These are phyloP conservation scores for Mycena sp. DNA, from an alignment of 1,284 basidiomycete species.

Conservation along the genomic window DNA sequence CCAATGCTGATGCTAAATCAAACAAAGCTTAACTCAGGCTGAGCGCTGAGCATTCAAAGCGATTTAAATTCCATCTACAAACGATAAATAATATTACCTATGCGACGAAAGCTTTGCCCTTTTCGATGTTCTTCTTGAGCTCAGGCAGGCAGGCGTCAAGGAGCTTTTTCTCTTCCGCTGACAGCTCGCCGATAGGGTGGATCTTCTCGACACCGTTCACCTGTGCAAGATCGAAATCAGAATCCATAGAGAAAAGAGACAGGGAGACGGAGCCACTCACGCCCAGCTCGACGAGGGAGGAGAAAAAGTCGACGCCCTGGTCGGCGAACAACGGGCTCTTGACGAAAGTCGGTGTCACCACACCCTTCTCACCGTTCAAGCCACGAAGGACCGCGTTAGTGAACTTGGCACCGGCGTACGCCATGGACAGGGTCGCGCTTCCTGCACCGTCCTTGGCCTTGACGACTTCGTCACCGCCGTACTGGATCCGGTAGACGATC, in stretches of 20 bases:
- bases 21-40: no score
- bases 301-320: conserved; percentile 91
- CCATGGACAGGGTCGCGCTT: conserved; percentile 93
- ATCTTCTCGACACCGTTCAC: conserved; percentile 92
- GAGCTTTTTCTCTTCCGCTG: conserved; percentile 86
- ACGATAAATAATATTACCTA: conserved; percentile 13
- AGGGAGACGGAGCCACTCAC: conserved; percentile 54
- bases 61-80: conserved; percentile 23
- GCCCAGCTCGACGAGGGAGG: conserved; percentile 90
- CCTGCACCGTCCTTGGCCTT: conserved; percentile 92
- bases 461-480: conserved; percentile 93
- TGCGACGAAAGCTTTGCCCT: conserved; percentile 86
- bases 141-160: conserved; percentile 91
- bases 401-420: conserved; percentile 94
- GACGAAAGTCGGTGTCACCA: conserved; percentile 89
- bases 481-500: conserved; percentile 90
- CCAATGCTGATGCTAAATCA: no score
- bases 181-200: conserved; percentile 79
- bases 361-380: conserved; percentile 87
- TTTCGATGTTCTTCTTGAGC: conserved; percentile 97
- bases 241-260: conserved; percentile 18
- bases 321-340: conserved; percentile 86
- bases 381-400: conserved; percentile 85
- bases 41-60: no score
- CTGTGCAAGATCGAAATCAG: conserved; percentile 51